Conservation (phyloP, 2,329 filamentous ascomycete species). For the Ustulina deusta region DNA sequence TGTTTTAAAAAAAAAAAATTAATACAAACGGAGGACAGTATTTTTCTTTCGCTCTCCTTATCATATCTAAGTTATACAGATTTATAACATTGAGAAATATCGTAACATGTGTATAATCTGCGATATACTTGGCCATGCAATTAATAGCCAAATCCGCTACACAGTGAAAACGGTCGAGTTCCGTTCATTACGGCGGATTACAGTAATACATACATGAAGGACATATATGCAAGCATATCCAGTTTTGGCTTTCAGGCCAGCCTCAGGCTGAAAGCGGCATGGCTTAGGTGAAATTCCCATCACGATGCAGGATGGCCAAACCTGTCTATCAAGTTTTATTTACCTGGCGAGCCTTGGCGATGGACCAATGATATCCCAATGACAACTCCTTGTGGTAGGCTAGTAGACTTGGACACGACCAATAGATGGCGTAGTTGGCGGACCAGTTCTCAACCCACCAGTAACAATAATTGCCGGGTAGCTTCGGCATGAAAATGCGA, state of each 20-base stretch:
- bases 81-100: too few relatives aligned
- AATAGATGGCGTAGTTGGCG: not conserved
- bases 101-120: too few relatives aligned
- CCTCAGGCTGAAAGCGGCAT: not conserved
- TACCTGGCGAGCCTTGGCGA: constrained; percentile 12
- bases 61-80: too few relatives aligned
- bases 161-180: not conserved
- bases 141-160: too few relatives aligned
- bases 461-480: constrained; percentile 7
- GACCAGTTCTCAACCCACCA: not conserved
- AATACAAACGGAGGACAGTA: too few relatives aligned
- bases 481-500: constrained; percentile 16
- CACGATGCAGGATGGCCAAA: too few relatives aligned
- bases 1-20: too few relatives aligned
- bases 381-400: not conserved
- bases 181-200: not conserved
- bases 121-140: too few relatives aligned
- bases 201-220: not conserved
- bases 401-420: not conserved
- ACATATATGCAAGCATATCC: not conserved
- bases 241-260: not conserved
- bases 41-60: too few relatives aligned
- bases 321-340: too few relatives aligned
- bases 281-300: too few relatives aligned
- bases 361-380: not conserved